Evolutionary conservation across 2,329 filamentous ascomycete genomes (phyloP).

Genomic region (Blumeria graminis): DNA sequence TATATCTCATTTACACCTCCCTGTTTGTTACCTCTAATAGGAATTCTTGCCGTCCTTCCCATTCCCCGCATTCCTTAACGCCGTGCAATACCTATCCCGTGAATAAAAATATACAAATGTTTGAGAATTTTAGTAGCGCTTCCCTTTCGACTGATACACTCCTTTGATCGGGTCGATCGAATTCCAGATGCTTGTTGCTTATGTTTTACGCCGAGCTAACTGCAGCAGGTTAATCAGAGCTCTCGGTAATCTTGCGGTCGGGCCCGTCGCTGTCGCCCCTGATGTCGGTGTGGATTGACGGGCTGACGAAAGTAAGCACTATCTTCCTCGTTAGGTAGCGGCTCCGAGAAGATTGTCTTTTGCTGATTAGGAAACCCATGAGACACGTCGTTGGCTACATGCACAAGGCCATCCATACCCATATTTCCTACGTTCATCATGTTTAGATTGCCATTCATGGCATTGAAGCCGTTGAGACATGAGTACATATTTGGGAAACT

Average conservation of each 20-base stretch:
- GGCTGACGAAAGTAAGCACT: conserved; percentile 90
- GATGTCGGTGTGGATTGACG: conserved; percentile 78
- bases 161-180: no score
- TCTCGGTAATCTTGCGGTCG: conserved; percentile 82
- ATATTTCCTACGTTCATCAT: conserved; percentile 9
- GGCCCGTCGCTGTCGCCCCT: conserved; percentile 54
- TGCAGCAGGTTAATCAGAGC: conserved; percentile 22
- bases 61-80: no score
- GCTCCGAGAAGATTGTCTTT: conserved; percentile 21
- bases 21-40: no score
- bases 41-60: no score
- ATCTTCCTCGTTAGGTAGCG: conserved; percentile 44
- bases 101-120: no score
- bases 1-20: no score
- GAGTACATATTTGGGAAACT: conserved; percentile 18
- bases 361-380: conserved; percentile 31
- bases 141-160: no score
- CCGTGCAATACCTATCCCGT: no score
- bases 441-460: conserved; percentile 11
- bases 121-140: no score
- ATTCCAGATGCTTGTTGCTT: no score
- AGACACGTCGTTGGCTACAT: conserved; percentile 11
- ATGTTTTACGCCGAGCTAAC: no score
- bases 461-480: conserved; percentile 18
- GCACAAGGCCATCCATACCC: conserved; percentile 10